These are phyloP conservation scores for Zasmidium citrigriseum DNA, from an alignment of 2,329 filamentous ascomycete genomes.

Conservation along the genomic window DNA sequence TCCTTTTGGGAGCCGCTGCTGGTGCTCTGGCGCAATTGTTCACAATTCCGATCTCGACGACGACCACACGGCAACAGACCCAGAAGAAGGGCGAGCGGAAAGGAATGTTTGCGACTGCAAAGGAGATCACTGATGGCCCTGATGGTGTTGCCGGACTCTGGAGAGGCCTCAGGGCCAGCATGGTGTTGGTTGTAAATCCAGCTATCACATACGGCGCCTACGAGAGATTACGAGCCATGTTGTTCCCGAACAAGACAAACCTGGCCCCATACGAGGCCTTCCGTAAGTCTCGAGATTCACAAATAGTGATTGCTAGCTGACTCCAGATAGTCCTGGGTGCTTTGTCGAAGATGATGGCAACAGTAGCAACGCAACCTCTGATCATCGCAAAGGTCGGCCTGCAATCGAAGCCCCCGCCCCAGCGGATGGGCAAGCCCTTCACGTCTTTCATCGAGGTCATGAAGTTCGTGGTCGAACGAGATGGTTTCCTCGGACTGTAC, in stretches of 20 bases:
- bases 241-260: constrained; percentile 76
- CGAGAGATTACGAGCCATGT: constrained; percentile 74
- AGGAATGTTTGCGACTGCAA: constrained; percentile 81
- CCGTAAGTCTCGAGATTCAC: constrained; percentile 59
- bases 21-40: constrained; percentile 92
- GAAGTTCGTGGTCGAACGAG: constrained; percentile 86
- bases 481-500: constrained; percentile 82
- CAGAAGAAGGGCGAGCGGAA: constrained; percentile 82
- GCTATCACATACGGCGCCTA: constrained; percentile 98
- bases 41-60: constrained; percentile 92
- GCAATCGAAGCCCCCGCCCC: constrained; percentile 86
- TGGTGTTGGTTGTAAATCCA: constrained; percentile 93
- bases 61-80: constrained; percentile 95
- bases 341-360: constrained; percentile 88
- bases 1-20: constrained; percentile 80
- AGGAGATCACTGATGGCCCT: constrained; percentile 84
- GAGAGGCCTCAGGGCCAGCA: constrained; percentile 92
- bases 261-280: constrained; percentile 88
- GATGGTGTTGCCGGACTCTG: constrained; percentile 88
- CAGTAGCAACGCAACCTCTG: constrained; percentile 87
- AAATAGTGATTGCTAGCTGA: constrained; percentile 14
- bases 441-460: constrained; percentile 93
- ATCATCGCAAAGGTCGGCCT: constrained; percentile 98
- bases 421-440: constrained; percentile 85
- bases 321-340: constrained; percentile 70